phyloP scores from a whole-genome alignment of 768 basidiomycete species.

The Tulasnella sp. region DNA sequence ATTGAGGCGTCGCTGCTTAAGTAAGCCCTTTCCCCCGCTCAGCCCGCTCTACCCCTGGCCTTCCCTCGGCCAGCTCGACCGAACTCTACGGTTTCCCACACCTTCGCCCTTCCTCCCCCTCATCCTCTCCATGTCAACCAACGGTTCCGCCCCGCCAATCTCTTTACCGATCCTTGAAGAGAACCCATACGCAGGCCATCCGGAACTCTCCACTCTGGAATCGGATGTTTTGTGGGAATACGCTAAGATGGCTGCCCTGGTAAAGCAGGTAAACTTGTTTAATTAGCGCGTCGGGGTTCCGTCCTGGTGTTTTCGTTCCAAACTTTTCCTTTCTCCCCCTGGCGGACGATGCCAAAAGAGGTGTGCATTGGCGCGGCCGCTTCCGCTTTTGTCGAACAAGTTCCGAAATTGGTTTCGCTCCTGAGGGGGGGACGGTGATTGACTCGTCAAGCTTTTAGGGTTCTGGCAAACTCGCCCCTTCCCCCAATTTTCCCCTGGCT shows the following conservation, averaged over 20 bases:
- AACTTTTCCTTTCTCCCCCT: neutral
- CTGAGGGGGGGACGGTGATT: neutral
- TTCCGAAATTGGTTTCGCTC: neutral
- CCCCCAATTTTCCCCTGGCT: neutral
- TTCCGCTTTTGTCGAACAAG: neutral
- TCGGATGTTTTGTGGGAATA: constrained; percentile 91
- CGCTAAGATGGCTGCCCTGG: constrained; percentile 78
- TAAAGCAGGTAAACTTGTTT: constrained; percentile 66
- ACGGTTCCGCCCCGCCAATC: constrained; percentile 11
- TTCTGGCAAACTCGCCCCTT: neutral
- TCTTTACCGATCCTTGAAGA: constrained; percentile 30
- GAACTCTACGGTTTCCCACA: neutral
- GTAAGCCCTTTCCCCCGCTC: neutral
- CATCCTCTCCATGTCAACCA: neutral
- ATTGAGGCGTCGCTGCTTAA: neutral
- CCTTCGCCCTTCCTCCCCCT: neutral
- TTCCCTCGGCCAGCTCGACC: neutral
- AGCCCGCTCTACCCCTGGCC: neutral
- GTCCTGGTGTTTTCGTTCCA: neutral
- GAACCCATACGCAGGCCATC: constrained; percentile 77
- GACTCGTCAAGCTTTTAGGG: neutral
- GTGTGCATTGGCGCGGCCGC: neutral
- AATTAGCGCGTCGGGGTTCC: neutral
- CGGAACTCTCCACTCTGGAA: constrained; percentile 67
- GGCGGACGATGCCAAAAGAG: neutral